A percentile compares a stretch with the other conserved stretches of the same genome.
Conservation (phyloP, 2,329 filamentous ascomycete species). For the Beauveria sp. region DNA sequence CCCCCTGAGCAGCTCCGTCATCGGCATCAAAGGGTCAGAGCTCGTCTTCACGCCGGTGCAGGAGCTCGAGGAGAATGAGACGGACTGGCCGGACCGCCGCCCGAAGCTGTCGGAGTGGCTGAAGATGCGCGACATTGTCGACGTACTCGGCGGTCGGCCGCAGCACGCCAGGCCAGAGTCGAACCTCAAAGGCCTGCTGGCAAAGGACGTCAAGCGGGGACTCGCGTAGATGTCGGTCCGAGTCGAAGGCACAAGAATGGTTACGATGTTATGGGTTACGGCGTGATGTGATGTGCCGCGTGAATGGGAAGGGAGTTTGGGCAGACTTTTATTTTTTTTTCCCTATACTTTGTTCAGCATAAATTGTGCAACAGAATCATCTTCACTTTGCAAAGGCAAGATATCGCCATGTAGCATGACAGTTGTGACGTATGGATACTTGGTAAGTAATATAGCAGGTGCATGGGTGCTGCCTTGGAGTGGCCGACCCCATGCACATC, state of each 20-base stretch:
- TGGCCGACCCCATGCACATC: background rate
- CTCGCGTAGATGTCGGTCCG: conserved; percentile 12
- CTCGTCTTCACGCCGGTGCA: conserved; percentile 83
- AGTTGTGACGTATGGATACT: too few species aligned
- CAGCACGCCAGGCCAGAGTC: conserved; percentile 41
- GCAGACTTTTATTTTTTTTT: background rate
- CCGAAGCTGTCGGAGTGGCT: conserved; percentile 84
- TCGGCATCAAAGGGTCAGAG: conserved; percentile 84
- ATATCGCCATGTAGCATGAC: too few species aligned
- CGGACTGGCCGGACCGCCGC: conserved; percentile 86
- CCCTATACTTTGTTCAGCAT: background rate
- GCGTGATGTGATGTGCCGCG: background rate
- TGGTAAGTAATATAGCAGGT: background rate
- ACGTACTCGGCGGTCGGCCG: conserved; percentile 72
- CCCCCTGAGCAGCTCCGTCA: conserved; percentile 67
- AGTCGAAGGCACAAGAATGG: background rate
- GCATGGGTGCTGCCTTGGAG: background rate
- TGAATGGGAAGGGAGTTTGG: background rate
- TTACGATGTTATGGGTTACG: conserved; percentile 1
- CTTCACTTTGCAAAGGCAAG: background rate
- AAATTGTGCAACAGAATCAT: background rate
- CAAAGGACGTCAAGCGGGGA: conserved; percentile 56
- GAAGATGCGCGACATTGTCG: conserved; percentile 69
- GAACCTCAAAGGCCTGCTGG: conserved; percentile 42
- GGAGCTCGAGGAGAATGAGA: conserved; percentile 72